A percentile compares a stretch with the other conserved stretches of the same genome.
These are phyloP conservation scores for Aspergillus amoenus DNA, from an alignment of 2,329 filamentous ascomycete genomes.

Conservation along the genomic window DNA sequence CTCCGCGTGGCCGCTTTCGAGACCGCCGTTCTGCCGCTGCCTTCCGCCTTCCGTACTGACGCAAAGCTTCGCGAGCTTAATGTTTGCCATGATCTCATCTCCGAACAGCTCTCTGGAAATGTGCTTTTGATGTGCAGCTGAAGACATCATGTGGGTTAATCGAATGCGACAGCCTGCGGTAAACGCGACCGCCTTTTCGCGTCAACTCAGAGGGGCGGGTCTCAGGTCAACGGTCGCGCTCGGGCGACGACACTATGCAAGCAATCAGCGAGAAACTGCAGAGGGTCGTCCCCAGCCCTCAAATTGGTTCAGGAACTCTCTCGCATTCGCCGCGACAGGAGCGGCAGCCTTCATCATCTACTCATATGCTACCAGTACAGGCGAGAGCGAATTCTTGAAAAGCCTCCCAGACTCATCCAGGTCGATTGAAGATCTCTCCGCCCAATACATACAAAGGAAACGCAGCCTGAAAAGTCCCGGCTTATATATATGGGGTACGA, in stretches of 20 bases:
- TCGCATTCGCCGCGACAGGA: slow-evolving; percentile 32
- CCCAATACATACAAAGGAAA: slow-evolving; percentile 84
- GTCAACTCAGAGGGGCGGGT: slow-evolving; percentile 23
- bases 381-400: slow-evolving; percentile 19
- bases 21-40: slow-evolving; percentile 33
- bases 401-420: slow-evolving; percentile 21
- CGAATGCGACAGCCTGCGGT: slow-evolving; percentile 26
- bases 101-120: neutral
- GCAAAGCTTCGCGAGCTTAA: slow-evolving; percentile 25
- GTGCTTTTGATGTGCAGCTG: slow-evolving; percentile 1
- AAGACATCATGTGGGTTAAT: slow-evolving; percentile 28
- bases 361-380: slow-evolving; percentile 26
- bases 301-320: slow-evolving; percentile 31
- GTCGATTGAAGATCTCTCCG: slow-evolving; percentile 66
- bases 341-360: slow-evolving; percentile 33
- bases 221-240: slow-evolving; percentile 21
- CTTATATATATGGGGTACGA: slow-evolving; percentile 92
- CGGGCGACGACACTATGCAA: slow-evolving; percentile 31
- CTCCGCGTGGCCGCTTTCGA: slow-evolving; percentile 23
- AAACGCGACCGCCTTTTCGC: slow-evolving; percentile 21
- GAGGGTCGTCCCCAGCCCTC: slow-evolving; percentile 16
- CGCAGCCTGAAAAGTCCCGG: slow-evolving; percentile 79
- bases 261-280: slow-evolving; percentile 19
- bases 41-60: slow-evolving; percentile 29
- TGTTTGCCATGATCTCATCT: neutral